Evolutionary conservation across 208 protist genomes (phyloP).

Genomic region (Leishmania amazonensis): DNA sequence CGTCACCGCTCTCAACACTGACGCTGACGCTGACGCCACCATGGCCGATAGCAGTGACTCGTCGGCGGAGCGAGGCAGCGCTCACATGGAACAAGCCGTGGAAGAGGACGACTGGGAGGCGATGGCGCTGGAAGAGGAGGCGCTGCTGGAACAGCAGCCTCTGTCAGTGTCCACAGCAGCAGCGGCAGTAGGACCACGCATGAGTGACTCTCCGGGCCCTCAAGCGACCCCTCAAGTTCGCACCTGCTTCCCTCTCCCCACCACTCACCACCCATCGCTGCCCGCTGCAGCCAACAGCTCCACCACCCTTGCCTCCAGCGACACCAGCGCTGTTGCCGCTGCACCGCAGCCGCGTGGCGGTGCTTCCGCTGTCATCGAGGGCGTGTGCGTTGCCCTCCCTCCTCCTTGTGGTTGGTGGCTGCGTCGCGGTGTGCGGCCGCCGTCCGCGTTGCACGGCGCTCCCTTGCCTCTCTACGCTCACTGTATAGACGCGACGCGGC

Average conservation of each 20-base stretch:
- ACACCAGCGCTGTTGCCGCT: background rate
- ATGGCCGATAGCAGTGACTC: background rate
- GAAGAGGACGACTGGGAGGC: slow-evolving; percentile 29
- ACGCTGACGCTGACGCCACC: background rate
- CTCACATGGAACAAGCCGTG: background rate
- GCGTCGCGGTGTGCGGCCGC: slow-evolving; percentile 2
- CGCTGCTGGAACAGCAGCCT: slow-evolving; percentile 1
- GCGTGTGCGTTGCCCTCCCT: slow-evolving; percentile 15
- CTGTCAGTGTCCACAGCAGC: background rate
- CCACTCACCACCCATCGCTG: background rate
- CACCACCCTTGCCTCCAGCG: background rate
- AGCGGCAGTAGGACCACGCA: background rate
- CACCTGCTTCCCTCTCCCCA: too few species aligned
- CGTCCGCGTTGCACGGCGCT: background rate
- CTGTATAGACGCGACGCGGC: slow-evolving; percentile 23
- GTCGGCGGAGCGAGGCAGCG: background rate
- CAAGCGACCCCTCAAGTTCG: background rate
- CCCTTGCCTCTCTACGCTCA: slow-evolving; percentile 24
- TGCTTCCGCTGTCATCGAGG: background rate
- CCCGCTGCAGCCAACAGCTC: background rate
- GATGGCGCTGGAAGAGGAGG: slow-evolving; percentile 26
- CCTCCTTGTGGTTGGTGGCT: slow-evolving; percentile 33
- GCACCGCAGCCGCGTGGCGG: background rate
- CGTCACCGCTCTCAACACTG: background rate
- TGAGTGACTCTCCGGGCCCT: background rate